Percentiles rank a stretch among this genome's conserved stretches.
Evolutionary conservation across 495 filamentous ascomycete genomes (phyloP).

Genomic region (Schizothecium vesticola): DNA sequence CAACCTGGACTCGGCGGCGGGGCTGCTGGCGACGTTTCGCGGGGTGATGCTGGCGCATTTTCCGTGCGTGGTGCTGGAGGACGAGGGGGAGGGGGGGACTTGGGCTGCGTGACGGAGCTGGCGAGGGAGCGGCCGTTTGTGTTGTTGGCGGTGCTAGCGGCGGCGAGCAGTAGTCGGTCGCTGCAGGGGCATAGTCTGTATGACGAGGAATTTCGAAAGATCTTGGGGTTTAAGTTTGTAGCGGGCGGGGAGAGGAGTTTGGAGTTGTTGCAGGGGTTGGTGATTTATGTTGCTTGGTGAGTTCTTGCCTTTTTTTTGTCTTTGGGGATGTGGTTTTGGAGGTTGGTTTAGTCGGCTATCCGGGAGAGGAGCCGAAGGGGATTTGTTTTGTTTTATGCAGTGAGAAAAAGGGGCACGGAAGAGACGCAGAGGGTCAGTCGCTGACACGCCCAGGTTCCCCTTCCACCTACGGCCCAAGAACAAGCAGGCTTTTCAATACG

Average conservation of each 20-base stretch:
- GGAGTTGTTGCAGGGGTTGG: slow-evolving; percentile 40
- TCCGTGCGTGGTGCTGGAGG: slow-evolving; percentile 32
- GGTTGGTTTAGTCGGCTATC: background rate
- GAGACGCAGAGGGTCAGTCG: background rate
- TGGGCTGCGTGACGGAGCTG: slow-evolving; percentile 28
- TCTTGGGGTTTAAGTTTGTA: slow-evolving; percentile 45
- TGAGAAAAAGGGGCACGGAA: background rate
- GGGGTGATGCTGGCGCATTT: slow-evolving; percentile 35
- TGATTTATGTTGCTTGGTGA: slow-evolving; percentile 44
- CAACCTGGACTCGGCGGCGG: slow-evolving; percentile 42
- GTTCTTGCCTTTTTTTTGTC: slow-evolving; percentile 9
- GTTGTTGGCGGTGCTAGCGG: slow-evolving; percentile 41
- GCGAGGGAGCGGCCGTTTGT: slow-evolving; percentile 39
- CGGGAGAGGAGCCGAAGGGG: no score
- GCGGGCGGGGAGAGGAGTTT: slow-evolving; percentile 42
- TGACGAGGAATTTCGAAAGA: slow-evolving; percentile 46
- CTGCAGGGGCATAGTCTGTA: slow-evolving; percentile 44
- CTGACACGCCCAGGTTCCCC: slow-evolving; percentile 34
- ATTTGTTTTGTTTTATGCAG: background rate
- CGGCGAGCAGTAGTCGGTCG: slow-evolving; percentile 36
- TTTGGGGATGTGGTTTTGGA: background rate
- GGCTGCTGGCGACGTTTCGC: slow-evolving; percentile 35
- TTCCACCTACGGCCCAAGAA: slow-evolving; percentile 45
- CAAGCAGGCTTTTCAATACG: slow-evolving; percentile 38
- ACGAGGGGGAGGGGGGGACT: slow-evolving; percentile 19